Conservation (phyloP, 2,329 filamentous ascomycete species). For the Botrytis fabae region DNA sequence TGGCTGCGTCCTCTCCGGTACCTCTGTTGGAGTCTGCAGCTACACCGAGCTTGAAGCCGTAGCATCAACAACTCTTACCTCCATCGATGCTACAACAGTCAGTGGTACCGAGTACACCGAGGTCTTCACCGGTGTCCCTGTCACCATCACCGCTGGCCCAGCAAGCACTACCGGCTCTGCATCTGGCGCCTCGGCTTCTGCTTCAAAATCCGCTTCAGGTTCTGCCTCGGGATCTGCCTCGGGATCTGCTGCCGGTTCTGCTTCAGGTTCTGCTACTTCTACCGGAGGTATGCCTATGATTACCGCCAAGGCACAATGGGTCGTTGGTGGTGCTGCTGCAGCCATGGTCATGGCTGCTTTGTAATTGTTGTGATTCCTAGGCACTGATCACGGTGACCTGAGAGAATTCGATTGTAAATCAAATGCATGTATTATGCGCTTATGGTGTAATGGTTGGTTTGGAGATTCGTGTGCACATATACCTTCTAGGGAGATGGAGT, state of each 20-base stretch:
- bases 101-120: slow-evolving; percentile 14
- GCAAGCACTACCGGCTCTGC: not conserved
- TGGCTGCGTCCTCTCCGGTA: slow-evolving; percentile 28
- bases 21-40: slow-evolving; percentile 26
- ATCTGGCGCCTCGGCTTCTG: not conserved
- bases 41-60: not conserved
- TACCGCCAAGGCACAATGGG: slow-evolving; percentile 34
- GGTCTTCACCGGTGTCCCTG: slow-evolving; percentile 2
- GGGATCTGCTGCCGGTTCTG: not conserved
- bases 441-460: not conserved
- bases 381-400: not conserved
- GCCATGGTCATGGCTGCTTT: slow-evolving; percentile 36
- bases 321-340: slow-evolving; percentile 33
- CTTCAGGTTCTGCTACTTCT: slow-evolving; percentile 19
- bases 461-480: not conserved
- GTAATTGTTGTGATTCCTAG: slow-evolving; percentile 17
- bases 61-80: slow-evolving; percentile 9
- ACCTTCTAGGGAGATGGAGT: not conserved
- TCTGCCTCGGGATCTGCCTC: not conserved
- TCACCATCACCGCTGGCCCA: slow-evolving; percentile 32
- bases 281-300: slow-evolving; percentile 32
- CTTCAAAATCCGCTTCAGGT: not conserved
- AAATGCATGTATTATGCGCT: not conserved
- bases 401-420: not conserved
- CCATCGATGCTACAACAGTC: slow-evolving; percentile 14